Conservation (phyloP, 805 yeast species). For the Tetrapisispora arboricola region DNA sequence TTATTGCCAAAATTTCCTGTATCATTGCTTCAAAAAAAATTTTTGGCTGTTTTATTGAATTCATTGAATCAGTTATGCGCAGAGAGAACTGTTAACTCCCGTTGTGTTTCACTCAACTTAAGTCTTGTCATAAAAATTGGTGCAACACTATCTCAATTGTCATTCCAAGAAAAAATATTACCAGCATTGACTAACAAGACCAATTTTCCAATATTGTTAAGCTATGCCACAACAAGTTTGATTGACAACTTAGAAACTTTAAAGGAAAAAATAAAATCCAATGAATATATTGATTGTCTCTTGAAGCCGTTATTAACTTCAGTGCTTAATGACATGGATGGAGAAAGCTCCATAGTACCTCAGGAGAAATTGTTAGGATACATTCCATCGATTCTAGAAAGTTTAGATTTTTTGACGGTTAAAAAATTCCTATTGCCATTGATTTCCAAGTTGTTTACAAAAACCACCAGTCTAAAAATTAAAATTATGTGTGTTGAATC, state of each 20-base stretch:
- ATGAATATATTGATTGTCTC: conserved; percentile 35
- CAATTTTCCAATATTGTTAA: conserved; percentile 15
- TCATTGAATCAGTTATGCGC: conserved; percentile 32
- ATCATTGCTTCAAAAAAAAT: conserved; percentile 50
- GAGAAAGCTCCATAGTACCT: conserved; percentile 20
- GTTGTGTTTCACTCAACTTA: conserved; percentile 31
- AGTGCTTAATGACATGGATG: conserved; percentile 16
- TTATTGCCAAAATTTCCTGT: conserved; percentile 51
- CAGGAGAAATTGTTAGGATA: conserved; percentile 46
- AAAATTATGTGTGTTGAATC: conserved; percentile 58
- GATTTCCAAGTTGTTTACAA: conserved; percentile 61
- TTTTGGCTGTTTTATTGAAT: conserved; percentile 58
- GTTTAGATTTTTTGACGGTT: conserved; percentile 56
- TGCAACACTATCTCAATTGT: conserved; percentile 54
- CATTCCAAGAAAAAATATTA: conserved; percentile 64
- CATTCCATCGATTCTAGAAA: conserved; percentile 33
- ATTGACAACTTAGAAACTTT: conserved; percentile 41
- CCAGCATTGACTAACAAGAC: conserved; percentile 27
- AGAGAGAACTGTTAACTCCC: conserved; percentile 33
- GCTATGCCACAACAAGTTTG: conserved; percentile 28
- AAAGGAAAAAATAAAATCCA: conserved; percentile 39
- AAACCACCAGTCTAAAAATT: conserved; percentile 74
- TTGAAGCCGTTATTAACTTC: conserved; percentile 23
- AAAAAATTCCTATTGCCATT: conserved; percentile 70
- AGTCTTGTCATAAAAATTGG: conserved; percentile 56